These are phyloP conservation scores for Calonectria naviculata DNA, from an alignment of 2,329 filamentous ascomycete genomes.

Conservation along the genomic window DNA sequence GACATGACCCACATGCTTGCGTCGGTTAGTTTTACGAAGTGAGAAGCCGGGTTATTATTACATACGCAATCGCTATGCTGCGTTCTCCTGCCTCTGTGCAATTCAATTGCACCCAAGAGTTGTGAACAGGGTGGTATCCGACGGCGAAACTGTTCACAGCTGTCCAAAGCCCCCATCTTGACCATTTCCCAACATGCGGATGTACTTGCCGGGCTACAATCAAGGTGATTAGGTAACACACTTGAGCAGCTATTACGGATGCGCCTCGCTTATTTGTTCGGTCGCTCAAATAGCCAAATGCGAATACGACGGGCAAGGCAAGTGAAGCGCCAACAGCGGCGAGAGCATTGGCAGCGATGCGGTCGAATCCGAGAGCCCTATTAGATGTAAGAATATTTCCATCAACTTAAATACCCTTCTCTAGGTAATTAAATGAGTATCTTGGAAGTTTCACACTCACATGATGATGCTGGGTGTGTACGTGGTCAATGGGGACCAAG, in stretches of 20 bases:
- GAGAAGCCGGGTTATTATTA: neutral
- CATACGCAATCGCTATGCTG: slow-evolving; percentile 53
- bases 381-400: neutral
- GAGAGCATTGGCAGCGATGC: slow-evolving; percentile 59
- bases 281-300: slow-evolving; percentile 61
- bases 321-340: slow-evolving; percentile 55
- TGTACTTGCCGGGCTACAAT: slow-evolving; percentile 51
- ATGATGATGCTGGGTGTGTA: slow-evolving; percentile 49
- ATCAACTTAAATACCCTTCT: neutral
- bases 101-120: slow-evolving; percentile 63
- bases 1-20: slow-evolving; percentile 56
- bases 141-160: slow-evolving; percentile 29
- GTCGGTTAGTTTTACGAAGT: slow-evolving; percentile 44
- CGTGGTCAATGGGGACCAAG: slow-evolving; percentile 62
- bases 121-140: slow-evolving; percentile 63
- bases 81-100: slow-evolving; percentile 56
- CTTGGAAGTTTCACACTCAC: neutral
- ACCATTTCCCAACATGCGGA: slow-evolving; percentile 19
- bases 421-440: neutral
- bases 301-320: slow-evolving; percentile 58
- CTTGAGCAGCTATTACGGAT: slow-evolving; percentile 56
- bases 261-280: slow-evolving; percentile 55
- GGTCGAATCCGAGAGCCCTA: slow-evolving; percentile 53
- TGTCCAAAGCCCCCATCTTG: neutral
- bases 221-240: slow-evolving; percentile 56